phyloP scores from a whole-genome alignment of 2,329 filamentous ascomycete genomes.

The Sordariomycetes sp. region DNA sequence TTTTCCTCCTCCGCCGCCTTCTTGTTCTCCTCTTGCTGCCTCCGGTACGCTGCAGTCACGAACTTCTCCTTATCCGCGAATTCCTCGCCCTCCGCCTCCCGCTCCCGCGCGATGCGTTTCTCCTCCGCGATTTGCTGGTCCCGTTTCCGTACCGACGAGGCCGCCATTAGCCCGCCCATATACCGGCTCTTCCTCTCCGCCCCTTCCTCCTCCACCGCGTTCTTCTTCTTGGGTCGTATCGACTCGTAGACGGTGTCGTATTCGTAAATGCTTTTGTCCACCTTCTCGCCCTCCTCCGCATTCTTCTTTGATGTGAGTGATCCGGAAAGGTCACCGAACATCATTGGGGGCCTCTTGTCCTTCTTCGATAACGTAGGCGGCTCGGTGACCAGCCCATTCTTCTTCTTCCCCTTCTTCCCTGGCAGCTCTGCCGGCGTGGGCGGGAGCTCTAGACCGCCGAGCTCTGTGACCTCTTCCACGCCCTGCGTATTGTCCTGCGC shows the following conservation, averaged over 20 bases:
- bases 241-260: conserved; percentile 78
- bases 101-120: conserved; percentile 66
- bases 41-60: conserved; percentile 73
- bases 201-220: conserved; percentile 39
- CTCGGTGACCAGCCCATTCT: conserved; percentile 17
- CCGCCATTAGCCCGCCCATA: conserved; percentile 62
- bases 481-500: conserved; percentile 14
- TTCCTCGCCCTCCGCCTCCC: conserved; percentile 70
- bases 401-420: conserved; percentile 17
- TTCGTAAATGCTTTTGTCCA: conserved; percentile 72
- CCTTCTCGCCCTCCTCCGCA: conserved; percentile 50
- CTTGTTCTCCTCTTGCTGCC: conserved; percentile 66
- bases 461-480: conserved; percentile 53
- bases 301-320: conserved; percentile 52
- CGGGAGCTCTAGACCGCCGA: conserved; percentile 33
- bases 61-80: conserved; percentile 79
- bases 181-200: conserved; percentile 62
- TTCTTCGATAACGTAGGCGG: conserved; percentile 30
- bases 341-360: conserved; percentile 28
- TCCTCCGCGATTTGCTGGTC: conserved; percentile 71
- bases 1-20: conserved; percentile 63
- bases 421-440: conserved; percentile 9
- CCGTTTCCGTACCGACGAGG: conserved; percentile 66
- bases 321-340: conserved; percentile 58
- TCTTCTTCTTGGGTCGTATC: conserved; percentile 55